A percentile compares a stretch with the other conserved stretches of the same genome.
These are phyloP conservation scores for Inga leiocalycina DNA, from an alignment of 306 rosid genomes.

Conservation along the genomic window DNA sequence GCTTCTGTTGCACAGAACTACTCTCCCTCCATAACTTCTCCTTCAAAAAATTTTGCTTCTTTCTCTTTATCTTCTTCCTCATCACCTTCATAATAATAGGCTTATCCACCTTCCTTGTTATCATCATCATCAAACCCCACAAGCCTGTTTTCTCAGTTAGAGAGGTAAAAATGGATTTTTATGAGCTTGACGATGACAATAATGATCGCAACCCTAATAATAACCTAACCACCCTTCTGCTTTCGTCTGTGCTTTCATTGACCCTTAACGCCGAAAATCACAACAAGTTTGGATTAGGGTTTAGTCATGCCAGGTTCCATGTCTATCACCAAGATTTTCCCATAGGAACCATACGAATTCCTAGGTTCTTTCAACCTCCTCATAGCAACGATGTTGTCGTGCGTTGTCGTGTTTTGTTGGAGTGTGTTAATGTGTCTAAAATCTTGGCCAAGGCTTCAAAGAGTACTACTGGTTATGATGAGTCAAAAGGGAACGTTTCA, in stretches of 20 bases:
- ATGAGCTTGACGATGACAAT: background rate
- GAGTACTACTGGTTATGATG: background rate
- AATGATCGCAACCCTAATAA: background rate
- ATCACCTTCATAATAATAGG: background rate
- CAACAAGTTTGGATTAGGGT: conserved; percentile 52
- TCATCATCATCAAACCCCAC: conserved; percentile 13
- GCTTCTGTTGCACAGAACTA: conserved; percentile 3
- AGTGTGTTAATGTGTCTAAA: conserved; percentile 36
- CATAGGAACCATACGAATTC: conserved; percentile 48
- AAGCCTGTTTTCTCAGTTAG: conserved; percentile 8
- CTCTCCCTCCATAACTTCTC: conserved; percentile 1
- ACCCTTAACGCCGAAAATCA: conserved; percentile 47
- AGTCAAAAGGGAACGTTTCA: conserved; percentile 26
- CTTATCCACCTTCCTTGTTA: background rate
- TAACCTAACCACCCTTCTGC: background rate
- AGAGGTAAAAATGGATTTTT: background rate
- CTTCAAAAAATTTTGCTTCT: conserved; percentile 4
- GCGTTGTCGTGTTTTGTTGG: conserved; percentile 42
- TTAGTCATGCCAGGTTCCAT: conserved; percentile 39
- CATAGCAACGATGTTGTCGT: conserved; percentile 40
- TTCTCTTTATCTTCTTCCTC: conserved; percentile 2
- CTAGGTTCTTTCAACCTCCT: conserved; percentile 56
- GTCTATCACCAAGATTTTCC: conserved; percentile 37
- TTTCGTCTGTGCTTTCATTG: conserved; percentile 42
- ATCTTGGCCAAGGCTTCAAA: conserved; percentile 37